Evolutionary conservation across 345 rosid genomes (phyloP).

Genomic region (Isatis tinctoria): DNA sequence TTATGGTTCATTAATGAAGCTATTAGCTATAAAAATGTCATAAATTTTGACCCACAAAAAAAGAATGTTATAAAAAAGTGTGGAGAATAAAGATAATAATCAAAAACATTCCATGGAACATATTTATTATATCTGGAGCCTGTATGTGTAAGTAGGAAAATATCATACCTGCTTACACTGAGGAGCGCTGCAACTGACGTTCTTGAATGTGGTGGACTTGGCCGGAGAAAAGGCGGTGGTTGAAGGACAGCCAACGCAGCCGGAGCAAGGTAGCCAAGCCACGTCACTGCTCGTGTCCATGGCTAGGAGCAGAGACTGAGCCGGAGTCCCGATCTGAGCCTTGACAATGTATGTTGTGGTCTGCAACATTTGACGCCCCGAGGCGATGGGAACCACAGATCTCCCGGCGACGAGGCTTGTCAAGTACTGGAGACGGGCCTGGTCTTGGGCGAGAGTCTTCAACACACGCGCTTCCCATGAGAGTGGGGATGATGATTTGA

Average conservation of each 20-base stretch:
- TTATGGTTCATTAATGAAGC: slow-evolving; percentile 11
- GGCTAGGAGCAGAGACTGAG: slow-evolving; percentile 77
- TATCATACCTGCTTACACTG: slow-evolving; percentile 71
- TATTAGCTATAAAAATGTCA: background rate
- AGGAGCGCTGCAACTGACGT: slow-evolving; percentile 55
- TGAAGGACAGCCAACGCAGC: slow-evolving; percentile 77
- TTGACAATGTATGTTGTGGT: slow-evolving; percentile 76
- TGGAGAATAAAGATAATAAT: background rate
- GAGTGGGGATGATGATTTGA: slow-evolving; percentile 51
- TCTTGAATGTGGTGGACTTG: slow-evolving; percentile 57
- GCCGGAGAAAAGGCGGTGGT: slow-evolving; percentile 40
- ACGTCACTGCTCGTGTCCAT: slow-evolving; percentile 87
- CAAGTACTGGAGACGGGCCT: slow-evolving; percentile 61
- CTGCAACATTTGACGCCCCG: slow-evolving; percentile 76
- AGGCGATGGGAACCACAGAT: slow-evolving; percentile 80
- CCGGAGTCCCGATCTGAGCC: slow-evolving; percentile 70
- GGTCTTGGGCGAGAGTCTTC: slow-evolving; percentile 63
- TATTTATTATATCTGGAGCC: background rate
- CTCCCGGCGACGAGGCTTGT: slow-evolving; percentile 60
- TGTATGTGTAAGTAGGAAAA: background rate
- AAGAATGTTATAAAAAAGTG: background rate
- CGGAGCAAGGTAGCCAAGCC: slow-evolving; percentile 80
- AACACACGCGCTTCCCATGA: slow-evolving; percentile 84
- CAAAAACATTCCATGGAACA: slow-evolving; percentile 24
- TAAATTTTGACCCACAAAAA: too few relatives aligned